These are phyloP conservation scores for Hamamelis virginiana DNA, from an alignment of 164 flowering plant species.

Conservation along the genomic window DNA sequence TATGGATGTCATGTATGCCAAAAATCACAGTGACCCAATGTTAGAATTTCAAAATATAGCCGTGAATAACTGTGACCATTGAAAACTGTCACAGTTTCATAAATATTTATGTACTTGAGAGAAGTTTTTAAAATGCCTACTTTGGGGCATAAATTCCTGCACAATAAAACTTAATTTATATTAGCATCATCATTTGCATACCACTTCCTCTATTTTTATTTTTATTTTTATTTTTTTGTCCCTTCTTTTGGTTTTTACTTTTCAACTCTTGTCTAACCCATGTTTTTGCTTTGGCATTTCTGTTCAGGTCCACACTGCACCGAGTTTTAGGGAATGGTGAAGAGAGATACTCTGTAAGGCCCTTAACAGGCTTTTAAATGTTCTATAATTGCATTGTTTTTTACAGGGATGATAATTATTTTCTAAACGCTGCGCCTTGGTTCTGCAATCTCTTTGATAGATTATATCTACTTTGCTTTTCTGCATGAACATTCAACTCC, in stretches of 20 bases:
- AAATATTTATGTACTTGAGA: too few species aligned
- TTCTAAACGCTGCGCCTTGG: not conserved
- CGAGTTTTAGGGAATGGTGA: constrained; percentile 78
- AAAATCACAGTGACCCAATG: too few species aligned
- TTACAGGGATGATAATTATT: not conserved
- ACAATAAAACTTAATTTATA: too few species aligned
- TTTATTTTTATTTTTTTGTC: too few species aligned
- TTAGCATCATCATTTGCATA: too few species aligned
- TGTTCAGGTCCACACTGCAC: constrained; percentile 84
- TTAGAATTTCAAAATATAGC: too few species aligned
- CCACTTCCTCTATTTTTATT: too few species aligned
- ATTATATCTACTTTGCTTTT: not conserved
- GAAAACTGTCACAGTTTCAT: too few species aligned
- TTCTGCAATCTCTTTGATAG: not conserved
- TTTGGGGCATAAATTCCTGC: too few species aligned
- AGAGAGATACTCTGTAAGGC: constrained; percentile 91
- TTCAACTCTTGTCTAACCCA: not conserved
- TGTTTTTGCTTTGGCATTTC: constrained; percentile 8
- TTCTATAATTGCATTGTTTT: not conserved
- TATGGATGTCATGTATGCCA: too few species aligned
- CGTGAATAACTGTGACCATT: too few species aligned
- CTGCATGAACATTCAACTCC: not conserved
- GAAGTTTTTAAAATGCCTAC: too few species aligned
- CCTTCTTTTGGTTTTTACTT: not conserved
- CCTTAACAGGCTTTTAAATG: constrained; percentile 5